phyloP scores from a whole-genome alignment of 106 monocot species.

The Vanilla planifolia region DNA sequence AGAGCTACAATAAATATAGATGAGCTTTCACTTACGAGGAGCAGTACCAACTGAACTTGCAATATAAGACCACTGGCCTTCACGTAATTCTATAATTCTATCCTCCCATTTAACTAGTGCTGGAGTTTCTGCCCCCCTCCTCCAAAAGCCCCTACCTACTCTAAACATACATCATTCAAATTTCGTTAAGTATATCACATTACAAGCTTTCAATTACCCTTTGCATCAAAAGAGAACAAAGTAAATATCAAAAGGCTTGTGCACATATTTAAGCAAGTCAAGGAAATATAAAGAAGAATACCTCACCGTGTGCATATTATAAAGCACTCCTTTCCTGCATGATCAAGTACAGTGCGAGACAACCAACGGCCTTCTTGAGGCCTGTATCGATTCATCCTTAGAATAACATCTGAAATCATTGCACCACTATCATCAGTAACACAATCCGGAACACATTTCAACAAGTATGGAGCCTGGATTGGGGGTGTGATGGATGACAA shows the following conservation, averaged over 20 bases:
- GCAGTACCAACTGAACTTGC: constrained; percentile 76
- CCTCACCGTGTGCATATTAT: constrained; percentile 37
- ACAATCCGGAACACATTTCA: constrained; percentile 90
- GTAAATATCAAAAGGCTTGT: too few relatives aligned
- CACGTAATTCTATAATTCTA: constrained; percentile 69
- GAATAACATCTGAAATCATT: constrained; percentile 90
- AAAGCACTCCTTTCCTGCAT: constrained; percentile 77
- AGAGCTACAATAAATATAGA: neutral
- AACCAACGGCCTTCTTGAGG: constrained; percentile 94
- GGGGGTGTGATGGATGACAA: constrained; percentile 79
- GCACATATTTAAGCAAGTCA: too few relatives aligned
- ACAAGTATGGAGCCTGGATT: constrained; percentile 75
- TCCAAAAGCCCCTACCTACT: constrained; percentile 93
- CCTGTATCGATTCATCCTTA: constrained; percentile 59
- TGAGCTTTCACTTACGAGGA: constrained; percentile 44
- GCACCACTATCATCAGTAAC: constrained; percentile 93
- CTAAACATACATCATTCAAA: constrained; percentile 37
- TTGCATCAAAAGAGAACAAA: neutral
- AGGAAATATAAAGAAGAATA: neutral
- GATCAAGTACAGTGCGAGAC: constrained; percentile 80
- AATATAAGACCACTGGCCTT: constrained; percentile 90
- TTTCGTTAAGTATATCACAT: constrained; percentile 6
- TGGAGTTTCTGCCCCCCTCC: constrained; percentile 94
- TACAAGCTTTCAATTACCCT: neutral
- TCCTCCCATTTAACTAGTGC: constrained; percentile 70